A percentile compares a stretch with the other conserved stretches of the same genome.
phyloP scores from a whole-genome alignment of 2,329 filamentous ascomycete species.

The Didymellaceae sp. region DNA sequence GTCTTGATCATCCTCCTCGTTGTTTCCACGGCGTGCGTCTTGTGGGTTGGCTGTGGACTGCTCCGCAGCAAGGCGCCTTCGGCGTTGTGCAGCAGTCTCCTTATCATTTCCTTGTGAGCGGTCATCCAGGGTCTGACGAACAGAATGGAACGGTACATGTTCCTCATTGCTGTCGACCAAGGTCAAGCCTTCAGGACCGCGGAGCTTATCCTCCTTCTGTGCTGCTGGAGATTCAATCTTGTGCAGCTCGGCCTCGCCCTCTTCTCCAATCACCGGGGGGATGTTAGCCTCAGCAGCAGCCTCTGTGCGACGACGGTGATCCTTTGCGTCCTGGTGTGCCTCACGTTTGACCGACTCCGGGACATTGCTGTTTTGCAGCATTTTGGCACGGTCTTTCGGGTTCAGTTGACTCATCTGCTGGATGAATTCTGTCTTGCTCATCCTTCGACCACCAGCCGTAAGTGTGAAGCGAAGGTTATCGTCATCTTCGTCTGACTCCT shows the following conservation, averaged over 20 bases:
- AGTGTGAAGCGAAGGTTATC: conserved; percentile 78
- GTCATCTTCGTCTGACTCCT: conserved; percentile 67
- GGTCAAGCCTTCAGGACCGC: conserved; percentile 50
- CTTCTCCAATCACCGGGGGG: conserved; percentile 42
- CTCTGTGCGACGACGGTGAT: conserved; percentile 41
- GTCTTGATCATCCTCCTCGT: conserved; percentile 28
- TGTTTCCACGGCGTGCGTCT: conserved; percentile 10
- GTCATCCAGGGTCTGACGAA: conserved; percentile 45
- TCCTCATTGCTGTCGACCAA: conserved; percentile 55
- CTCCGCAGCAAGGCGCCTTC: conserved; percentile 48
- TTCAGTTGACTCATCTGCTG: conserved; percentile 75
- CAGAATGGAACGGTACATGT: conserved; percentile 57
- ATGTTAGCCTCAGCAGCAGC: conserved; percentile 39
- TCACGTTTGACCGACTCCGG: conserved; percentile 57
- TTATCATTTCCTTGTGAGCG: conserved; percentile 28
- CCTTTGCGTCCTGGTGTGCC: conserved; percentile 51
- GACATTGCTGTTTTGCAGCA: conserved; percentile 56
- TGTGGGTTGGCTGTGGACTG: conserved; percentile 6
- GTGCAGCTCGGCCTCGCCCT: conserved; percentile 43
- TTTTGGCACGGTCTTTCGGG: conserved; percentile 64
- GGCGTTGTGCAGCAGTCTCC: conserved; percentile 52
- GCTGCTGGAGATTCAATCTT: conserved; percentile 40
- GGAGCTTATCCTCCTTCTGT: conserved; percentile 29
- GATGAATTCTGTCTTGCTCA: conserved; percentile 84
- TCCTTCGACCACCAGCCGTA: conserved; percentile 71